Conservation (phyloP, 179 eudicot species). For the Camellia oleifera region DNA sequence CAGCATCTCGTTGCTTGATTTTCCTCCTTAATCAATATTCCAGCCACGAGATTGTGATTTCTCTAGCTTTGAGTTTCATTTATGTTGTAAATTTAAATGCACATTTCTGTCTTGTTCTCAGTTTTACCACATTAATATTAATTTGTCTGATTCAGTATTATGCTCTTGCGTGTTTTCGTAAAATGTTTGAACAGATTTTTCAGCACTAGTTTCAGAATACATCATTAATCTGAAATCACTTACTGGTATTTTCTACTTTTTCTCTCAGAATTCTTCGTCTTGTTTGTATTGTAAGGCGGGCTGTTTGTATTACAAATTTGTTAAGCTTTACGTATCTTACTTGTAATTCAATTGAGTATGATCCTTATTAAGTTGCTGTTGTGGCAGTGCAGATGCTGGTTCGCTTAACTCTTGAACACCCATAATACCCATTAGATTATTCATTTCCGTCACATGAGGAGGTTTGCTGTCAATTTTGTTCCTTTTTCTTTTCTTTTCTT, state of each 20-base stretch:
- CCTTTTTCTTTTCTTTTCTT: neutral
- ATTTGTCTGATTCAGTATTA: neutral
- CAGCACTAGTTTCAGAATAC: neutral
- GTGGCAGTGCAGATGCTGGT: conserved; percentile 78
- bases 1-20: neutral
- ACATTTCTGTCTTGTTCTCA: neutral
- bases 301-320: neutral
- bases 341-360: neutral
- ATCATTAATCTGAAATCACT: neutral
- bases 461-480: conserved; percentile 41
- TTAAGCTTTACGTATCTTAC: neutral
- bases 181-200: neutral
- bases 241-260: neutral
- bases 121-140: neutral
- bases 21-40: neutral
- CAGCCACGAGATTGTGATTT: neutral
- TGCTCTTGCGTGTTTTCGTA: neutral
- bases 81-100: neutral
- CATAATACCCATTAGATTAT: conserved; percentile 54
- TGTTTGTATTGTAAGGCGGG: neutral
- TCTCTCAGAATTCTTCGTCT: neutral
- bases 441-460: conserved; percentile 76
- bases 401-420: conserved; percentile 68
- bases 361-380: conserved; percentile 15
- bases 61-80: neutral